Base-by-base conservation (phyloP, 2,329 filamentous ascomycete species). In the Diaporthe humulicola region DNA sequence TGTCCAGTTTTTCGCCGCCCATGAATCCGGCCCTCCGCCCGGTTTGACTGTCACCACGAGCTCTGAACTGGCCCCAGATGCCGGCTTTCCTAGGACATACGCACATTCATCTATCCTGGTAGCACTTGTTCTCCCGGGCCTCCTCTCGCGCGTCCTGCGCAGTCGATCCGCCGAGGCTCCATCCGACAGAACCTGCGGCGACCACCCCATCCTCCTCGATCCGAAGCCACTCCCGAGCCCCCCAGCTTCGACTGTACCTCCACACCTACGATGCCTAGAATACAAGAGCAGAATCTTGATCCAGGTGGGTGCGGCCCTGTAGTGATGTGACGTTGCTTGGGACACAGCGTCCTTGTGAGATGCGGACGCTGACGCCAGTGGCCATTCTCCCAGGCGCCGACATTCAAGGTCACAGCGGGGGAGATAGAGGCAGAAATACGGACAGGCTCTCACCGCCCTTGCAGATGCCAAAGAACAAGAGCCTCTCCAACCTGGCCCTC, bases 381-480 rank as follows among this genome's bases (percentile, higher is more conserved):
- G 74, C 77, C 74, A 57, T 77, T 73, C 69, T 77, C 74, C 64
- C 79, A 87, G 86, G 84, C 83, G 84, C 83, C 82, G 83, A 86
- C 77, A 82, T 79, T 80, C 81, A 79, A 75, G 19, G 12, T 56
- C 79, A 81, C 77, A 82, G 82, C 77, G 79, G 78, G 74, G 81
- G 85, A 75, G 82, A 84, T 80, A 84, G 84, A 79, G 87, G 85
- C 74, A 84, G 86, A 76, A 84, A 61, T 54, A 54, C 25, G 22
- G 70, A 81, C 79, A 86, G 86, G 80, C 85, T 88, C 76, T 79
- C 84, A 72, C 83, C 86, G 56, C 82, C 87, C 61, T 81, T 90
- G 74, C 86, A 88, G 76, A 84, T 93, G 73, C 90, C 90, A 74
- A 93, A 92, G 83, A 93, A 92, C 82, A 87, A 89, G 79, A 92